phyloP scores from a whole-genome alignment of 345 rosid genomes.

The Moricandia arvensis region DNA sequence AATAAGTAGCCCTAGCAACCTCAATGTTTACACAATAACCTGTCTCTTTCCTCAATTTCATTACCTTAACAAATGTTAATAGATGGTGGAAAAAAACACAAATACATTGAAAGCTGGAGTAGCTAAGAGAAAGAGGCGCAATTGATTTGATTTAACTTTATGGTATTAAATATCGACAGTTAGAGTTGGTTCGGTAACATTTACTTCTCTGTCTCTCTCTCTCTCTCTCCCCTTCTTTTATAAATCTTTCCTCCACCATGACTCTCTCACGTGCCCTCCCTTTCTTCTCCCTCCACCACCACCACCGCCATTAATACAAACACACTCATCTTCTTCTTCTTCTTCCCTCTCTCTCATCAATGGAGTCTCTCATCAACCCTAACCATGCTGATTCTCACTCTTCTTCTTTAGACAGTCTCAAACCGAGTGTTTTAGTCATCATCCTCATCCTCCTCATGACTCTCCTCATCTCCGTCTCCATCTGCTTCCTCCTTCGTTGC shows the following conservation, averaged over 20 bases:
- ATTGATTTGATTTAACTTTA: slow-evolving; percentile 19
- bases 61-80: background rate
- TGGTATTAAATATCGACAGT: slow-evolving; percentile 24
- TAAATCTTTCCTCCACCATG: slow-evolving; percentile 9
- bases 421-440: slow-evolving; percentile 64
- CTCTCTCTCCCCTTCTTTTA: background rate
- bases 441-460: slow-evolving; percentile 60
- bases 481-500: slow-evolving; percentile 73
- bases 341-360: background rate
- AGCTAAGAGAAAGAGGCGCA: background rate
- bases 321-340: background rate
- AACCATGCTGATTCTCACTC: slow-evolving; percentile 10
- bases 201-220: slow-evolving; percentile 31
- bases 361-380: slow-evolving; percentile 29
- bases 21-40: background rate
- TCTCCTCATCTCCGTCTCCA: slow-evolving; percentile 57
- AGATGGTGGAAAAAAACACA: background rate
- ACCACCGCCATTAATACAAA: slow-evolving; percentile 25
- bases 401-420: slow-evolving; percentile 47
- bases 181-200: slow-evolving; percentile 35
- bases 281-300: background rate
- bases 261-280: slow-evolving; percentile 29
- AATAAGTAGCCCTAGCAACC: background rate
- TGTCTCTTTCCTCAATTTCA: background rate
- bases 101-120: background rate